Evolutionary conservation across 139 green algal species (phyloP), one percentile per base, ranked within the genome.

Genomic region (Pseudopediastrum boryanum): DNA sequence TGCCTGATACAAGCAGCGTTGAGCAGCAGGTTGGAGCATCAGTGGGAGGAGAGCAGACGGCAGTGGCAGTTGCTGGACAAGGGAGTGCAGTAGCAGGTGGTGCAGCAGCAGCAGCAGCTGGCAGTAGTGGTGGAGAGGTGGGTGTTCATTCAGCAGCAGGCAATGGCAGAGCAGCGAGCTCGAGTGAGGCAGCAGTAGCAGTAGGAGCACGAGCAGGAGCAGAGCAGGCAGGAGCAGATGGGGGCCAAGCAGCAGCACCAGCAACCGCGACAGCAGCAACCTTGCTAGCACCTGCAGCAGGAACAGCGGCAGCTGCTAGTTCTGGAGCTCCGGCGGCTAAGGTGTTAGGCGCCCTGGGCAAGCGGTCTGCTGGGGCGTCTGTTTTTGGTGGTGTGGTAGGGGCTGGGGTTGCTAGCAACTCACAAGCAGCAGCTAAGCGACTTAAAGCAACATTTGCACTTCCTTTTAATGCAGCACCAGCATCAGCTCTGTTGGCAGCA

Each of bases 1-100:
- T 52, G 16, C 59, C 41, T 38, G 50, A 77, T 19, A 69, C 54
- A 3, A 39, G n/a, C 43, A n/a, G 41, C 2, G 69, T 38, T 7
- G 50, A 51, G 21, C 42, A 67, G 6, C 65, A 77, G 29, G 29
- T 0, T 69, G 31, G 51, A 76, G 66, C 36, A 81, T 44, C 58
- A 80, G 73, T n/a, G 16, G n/a, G 23, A 67, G 71, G n/a, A n/a
- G n/a, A n/a, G n/a, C n/a, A 39, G 61, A 16, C 75, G 66, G 75
- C 61, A 67, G 19, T 16, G 35, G 61, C 59, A 44, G 29, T 50
- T 71, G 56, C 38, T 42, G n/a, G n/a, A n/a, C n/a, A n/a, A n/a
- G n/a, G n/a, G n/a, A n/a, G n/a, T n/a, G 59, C 64, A 80, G 52
- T 62, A 77, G 66, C 29, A 46, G 66, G 46, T 25, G 8, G 23